Evolutionary conservation across 768 basidiomycete genomes (phyloP).

Genomic region (Tremella fuciformis): DNA sequence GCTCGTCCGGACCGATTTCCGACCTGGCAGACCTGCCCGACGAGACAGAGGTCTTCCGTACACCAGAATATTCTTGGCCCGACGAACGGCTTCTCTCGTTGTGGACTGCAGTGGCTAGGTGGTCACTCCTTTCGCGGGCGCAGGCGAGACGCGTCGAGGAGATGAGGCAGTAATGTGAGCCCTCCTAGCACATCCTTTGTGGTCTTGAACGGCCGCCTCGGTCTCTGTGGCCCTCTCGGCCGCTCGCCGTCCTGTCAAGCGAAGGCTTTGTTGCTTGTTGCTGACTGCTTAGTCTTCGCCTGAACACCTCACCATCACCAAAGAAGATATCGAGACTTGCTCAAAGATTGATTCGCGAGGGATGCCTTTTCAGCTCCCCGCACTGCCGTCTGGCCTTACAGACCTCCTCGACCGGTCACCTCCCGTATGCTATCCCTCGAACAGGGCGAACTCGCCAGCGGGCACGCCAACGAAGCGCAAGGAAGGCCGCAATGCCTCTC

Average conservation of each 20-base stretch:
- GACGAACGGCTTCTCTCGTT: no score
- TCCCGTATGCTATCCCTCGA: slow-evolving; percentile 19
- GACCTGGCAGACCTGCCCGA: no score
- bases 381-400: slow-evolving; percentile 10
- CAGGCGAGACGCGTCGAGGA: neutral
- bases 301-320: neutral
- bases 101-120: no score
- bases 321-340: neutral
- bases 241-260: no score
- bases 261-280: neutral
- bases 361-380: slow-evolving; percentile 7
- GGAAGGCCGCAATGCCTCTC: neutral
- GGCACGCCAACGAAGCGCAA: neutral
- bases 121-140: no score
- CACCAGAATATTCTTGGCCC: no score
- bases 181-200: slow-evolving; percentile 1
- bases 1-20: no score
- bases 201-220: no score
- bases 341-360: neutral
- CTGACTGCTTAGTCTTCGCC: neutral
- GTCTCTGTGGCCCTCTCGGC: no score
- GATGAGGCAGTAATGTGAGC: slow-evolving; percentile 3
- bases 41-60: no score
- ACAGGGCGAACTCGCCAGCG: neutral
- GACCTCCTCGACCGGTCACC: slow-evolving; percentile 14